Evolutionary conservation across 73 alveolate species (phyloP).

Genomic region (Loxodes magnus): DNA sequence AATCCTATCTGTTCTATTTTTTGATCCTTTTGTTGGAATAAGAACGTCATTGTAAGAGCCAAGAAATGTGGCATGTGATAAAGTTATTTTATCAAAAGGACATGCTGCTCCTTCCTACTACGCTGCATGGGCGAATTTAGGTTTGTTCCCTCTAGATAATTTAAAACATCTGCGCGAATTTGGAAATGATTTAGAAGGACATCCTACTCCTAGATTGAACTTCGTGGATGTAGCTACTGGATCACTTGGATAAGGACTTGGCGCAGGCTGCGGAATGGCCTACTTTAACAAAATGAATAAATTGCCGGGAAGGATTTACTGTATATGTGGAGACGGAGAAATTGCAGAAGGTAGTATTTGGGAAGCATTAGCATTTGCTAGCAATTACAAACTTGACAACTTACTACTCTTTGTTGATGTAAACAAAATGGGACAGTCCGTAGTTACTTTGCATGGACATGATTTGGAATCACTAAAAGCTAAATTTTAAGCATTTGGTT

Average conservation of each 20-base stretch:
- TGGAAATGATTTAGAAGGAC: conserved; percentile 56
- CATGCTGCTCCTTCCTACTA: conserved; percentile 71
- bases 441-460: conserved; percentile 46
- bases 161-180: conserved; percentile 41
- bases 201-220: conserved; percentile 73
- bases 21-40: conserved; percentile 58
- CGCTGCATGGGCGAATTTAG: conserved; percentile 69
- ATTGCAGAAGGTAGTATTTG: conserved; percentile 59
- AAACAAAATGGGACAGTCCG: conserved; percentile 61
- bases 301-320: conserved; percentile 27
- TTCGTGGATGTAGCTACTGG: conserved; percentile 73
- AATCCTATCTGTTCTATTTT: conserved; percentile 45
- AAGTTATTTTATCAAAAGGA: conserved; percentile 55
- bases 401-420: conserved; percentile 54
- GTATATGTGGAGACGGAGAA: conserved; percentile 61
- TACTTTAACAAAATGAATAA: conserved; percentile 47
- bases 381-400: conserved; percentile 50
- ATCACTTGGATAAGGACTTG: conserved; percentile 62
- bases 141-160: conserved; percentile 27
- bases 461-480: conserved; percentile 29
- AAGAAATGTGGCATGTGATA: conserved; percentile 39
- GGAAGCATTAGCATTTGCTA: conserved; percentile 69
- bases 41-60: conserved; percentile 28
- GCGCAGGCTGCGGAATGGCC: conserved; percentile 69
- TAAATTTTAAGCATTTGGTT: conserved; percentile 63